Base-by-base conservation (phyloP, 2,329 filamentous ascomycete species). In the Fusarium sambucinum region DNA sequence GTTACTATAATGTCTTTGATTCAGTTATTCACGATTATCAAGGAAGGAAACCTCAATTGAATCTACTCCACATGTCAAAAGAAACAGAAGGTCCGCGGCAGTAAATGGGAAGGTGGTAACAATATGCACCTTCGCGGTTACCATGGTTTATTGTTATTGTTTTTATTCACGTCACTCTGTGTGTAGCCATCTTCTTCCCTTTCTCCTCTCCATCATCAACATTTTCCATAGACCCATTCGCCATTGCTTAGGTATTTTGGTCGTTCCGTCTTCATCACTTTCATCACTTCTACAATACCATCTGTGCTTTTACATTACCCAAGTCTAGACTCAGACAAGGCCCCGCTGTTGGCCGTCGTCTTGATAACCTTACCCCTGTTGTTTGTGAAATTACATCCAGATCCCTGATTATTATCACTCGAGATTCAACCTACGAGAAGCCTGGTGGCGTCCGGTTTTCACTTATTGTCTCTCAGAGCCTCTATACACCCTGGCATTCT, bases 371-470 rank as follows among this genome's bases (percentile, higher is more conserved):
- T 40, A 65, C 61, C 73, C 73, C 68, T 72, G 73, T 47, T 59
- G n/a, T 59, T 55, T 56, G 63, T 59, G 69, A 75, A 75, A 75
- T 75, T 75, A 54, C 73, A 61, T 44, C 61, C 52, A 46, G 60
- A 46, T 60, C 54, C 64, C 68, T 64, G 54, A 44, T 67, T 45
- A 55, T 63, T 38, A 29, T 63, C 64, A 60, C 62, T 62, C 61
- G 68, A 50, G 47, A 54, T 62, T 58, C 55, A 54, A 59, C 50
- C 59, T 59, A 65, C 59, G 55, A 58, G 48, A 60, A 60, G 35
- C 55, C 52, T 38, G 40, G 66, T 73, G 62, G 66, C 72, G 57
- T 55, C 48, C 41, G 50, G 67, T 60, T 65, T 63, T 70, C 58
- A 66, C 55, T 57, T 54, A 55, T 47, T 65, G 55, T 61, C 63